A percentile compares a stretch with the other conserved stretches of the same genome.
Evolutionary conservation across 352 stramenopile genomes (phyloP).

Genomic region (Globisporangium abappressorium): DNA sequence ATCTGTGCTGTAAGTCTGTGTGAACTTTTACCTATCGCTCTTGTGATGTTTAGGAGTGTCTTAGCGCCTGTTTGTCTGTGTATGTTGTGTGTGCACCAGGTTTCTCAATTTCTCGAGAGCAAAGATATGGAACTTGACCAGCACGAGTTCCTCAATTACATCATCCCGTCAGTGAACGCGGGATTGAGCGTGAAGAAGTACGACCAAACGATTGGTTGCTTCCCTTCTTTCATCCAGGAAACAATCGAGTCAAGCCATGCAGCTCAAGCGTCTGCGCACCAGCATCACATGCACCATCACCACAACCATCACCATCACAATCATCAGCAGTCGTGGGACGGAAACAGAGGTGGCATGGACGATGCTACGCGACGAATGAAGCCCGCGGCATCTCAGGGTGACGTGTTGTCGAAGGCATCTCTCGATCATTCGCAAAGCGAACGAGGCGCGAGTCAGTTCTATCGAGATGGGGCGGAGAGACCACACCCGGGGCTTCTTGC

Average conservation of each 20-base stretch:
- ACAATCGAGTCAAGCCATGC: constrained; percentile 5
- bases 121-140: constrained; percentile 85
- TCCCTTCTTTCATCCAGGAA: constrained; percentile 14
- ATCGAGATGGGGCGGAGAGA: not conserved
- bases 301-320: constrained; percentile 16
- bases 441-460: constrained; percentile 1
- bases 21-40: not conserved
- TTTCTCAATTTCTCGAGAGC: constrained; percentile 78
- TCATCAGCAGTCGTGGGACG: constrained; percentile 13
- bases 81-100: constrained; percentile 18
- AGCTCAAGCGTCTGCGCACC: constrained; percentile 17
- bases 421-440: constrained; percentile 24
- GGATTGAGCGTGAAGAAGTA: constrained; percentile 50
- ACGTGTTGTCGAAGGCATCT: constrained; percentile 13
- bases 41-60: not conserved
- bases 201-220: constrained; percentile 11
- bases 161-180: constrained; percentile 76
- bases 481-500: constrained; percentile 12
- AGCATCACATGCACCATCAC: constrained; percentile 28
- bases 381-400: constrained; percentile 11
- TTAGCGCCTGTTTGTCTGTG: not conserved
- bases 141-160: constrained; percentile 77
- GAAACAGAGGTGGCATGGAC: not conserved
- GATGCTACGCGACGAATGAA: constrained; percentile 11
- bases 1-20: constrained; percentile 57